Conservation (phyloP, 75 land plant species). For the Chamaecyparis obtusa region DNA sequence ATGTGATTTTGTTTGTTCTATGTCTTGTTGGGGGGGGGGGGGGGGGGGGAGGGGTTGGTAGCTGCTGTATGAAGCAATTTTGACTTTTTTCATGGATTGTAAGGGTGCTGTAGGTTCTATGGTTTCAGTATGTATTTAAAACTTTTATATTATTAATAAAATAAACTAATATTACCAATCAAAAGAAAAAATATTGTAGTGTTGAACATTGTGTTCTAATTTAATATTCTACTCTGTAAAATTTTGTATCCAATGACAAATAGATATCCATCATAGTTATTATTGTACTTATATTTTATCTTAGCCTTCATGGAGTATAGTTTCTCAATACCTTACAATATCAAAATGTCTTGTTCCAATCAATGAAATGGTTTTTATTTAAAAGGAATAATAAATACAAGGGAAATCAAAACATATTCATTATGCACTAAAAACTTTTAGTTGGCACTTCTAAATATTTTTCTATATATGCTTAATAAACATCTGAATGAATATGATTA, state of each 20-base stretch:
- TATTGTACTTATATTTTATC: too few species aligned
- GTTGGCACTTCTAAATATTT: background rate
- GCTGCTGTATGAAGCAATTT: too few species aligned
- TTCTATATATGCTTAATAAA: background rate
- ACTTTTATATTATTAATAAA: too few species aligned
- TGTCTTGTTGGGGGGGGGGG: too few species aligned
- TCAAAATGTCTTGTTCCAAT: background rate
- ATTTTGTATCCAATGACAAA: background rate
- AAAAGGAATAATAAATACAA: background rate
- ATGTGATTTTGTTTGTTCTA: too few species aligned
- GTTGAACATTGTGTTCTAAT: background rate
- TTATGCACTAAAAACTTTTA: background rate
- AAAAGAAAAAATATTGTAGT: background rate
- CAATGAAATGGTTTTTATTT: background rate
- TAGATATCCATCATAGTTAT: too few species aligned
- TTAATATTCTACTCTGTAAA: background rate
- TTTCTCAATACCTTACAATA: background rate
- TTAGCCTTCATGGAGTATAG: background rate
- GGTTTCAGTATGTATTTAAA: too few species aligned
- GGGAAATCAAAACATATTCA: too few species aligned
- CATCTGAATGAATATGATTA: background rate
- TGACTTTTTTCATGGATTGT: too few species aligned
- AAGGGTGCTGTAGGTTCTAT: too few species aligned
- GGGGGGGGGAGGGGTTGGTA: too few species aligned
- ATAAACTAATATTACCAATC: too few species aligned